phyloP scores from a whole-genome alignment of 176 grass and related monocot species.

The Calamus simplicifolius region DNA sequence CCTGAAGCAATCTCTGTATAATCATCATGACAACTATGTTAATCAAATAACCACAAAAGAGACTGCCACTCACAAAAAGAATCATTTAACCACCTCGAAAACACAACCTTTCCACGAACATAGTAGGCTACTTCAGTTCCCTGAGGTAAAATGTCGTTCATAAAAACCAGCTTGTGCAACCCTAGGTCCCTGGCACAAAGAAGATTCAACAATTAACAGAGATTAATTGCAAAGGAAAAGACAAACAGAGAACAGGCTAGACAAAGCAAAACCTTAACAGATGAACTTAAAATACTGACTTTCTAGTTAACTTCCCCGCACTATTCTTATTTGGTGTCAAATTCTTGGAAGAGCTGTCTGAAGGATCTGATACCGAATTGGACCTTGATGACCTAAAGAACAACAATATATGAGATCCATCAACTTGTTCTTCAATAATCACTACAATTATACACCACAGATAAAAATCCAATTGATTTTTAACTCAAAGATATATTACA shows the following conservation, averaged over 20 bases:
- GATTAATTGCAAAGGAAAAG: constrained; percentile 6
- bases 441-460: too few relatives aligned
- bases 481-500: too few relatives aligned
- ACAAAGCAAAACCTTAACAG: too few relatives aligned
- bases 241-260: constrained; percentile 3
- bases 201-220: constrained; percentile 18
- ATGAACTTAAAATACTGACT: constrained; percentile 24
- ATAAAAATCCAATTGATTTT: too few relatives aligned
- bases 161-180: constrained; percentile 67
- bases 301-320: constrained; percentile 53
- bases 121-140: constrained; percentile 74
- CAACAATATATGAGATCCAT: constrained; percentile 1
- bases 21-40: constrained; percentile 15
- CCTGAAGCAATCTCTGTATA: constrained; percentile 80
- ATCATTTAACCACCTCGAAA: background rate
- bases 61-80: background rate
- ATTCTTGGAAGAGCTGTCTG: constrained; percentile 32
- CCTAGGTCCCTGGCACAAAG: constrained; percentile 41
- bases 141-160: constrained; percentile 59
- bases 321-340: constrained; percentile 20
- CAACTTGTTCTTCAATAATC: too few relatives aligned
- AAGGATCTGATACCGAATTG: constrained; percentile 16
- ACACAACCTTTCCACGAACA: constrained; percentile 69
- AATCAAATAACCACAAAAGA: background rate
- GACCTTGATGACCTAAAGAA: constrained; percentile 35